Evolutionary conservation across 345 rosid species (phyloP).

Genomic region (Acer saccharum): DNA sequence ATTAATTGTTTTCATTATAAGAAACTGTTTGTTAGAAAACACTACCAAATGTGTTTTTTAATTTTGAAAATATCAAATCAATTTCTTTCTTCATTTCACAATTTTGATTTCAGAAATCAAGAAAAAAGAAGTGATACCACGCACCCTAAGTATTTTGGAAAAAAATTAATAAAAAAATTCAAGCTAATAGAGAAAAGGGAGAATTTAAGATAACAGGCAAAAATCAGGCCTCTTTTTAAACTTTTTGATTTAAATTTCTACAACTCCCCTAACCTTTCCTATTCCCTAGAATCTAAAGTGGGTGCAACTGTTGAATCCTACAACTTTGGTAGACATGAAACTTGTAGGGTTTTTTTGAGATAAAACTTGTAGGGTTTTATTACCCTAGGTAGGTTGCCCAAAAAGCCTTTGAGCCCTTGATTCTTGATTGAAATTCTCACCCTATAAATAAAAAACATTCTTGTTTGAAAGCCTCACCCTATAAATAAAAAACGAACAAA

Average conservation of each 20-base stretch:
- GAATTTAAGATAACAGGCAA: background rate
- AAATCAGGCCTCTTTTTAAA: background rate
- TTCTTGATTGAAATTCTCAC: background rate
- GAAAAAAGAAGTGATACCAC: background rate
- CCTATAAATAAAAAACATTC: background rate
- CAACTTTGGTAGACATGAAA: background rate
- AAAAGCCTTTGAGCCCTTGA: background rate
- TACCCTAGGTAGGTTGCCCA: background rate
- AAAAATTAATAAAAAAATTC: background rate
- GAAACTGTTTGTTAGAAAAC: background rate
- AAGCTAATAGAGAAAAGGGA: background rate
- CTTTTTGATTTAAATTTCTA: background rate
- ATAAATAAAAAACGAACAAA: background rate
- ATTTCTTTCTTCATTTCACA: background rate
- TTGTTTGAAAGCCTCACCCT: too few relatives aligned
- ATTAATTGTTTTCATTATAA: background rate
- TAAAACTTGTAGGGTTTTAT: too few relatives aligned
- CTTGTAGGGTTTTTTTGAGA: background rate
- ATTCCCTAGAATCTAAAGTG: background rate
- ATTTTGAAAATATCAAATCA: background rate
- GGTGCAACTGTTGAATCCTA: background rate
- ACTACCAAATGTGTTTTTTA: background rate
- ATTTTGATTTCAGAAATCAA: background rate
- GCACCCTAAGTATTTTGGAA: background rate
- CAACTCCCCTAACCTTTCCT: background rate